phyloP scores from a whole-genome alignment of 805 yeast species.

The Ogataea trehalophila region DNA sequence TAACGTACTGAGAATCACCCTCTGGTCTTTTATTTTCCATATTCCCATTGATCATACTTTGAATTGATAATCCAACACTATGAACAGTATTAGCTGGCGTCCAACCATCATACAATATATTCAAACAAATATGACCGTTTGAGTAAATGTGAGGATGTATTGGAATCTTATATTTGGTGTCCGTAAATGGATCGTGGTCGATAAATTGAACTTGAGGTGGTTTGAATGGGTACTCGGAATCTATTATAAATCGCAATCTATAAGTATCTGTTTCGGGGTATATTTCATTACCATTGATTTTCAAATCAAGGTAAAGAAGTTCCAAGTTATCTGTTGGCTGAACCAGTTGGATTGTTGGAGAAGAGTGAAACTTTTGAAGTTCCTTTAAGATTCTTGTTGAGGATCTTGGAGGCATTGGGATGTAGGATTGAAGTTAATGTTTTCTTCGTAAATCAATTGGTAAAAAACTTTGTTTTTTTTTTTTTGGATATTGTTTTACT shows the following conservation, averaged over 20 bases:
- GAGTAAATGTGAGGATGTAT: slow-evolving; percentile 71
- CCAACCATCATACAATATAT: slow-evolving; percentile 63
- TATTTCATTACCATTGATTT: slow-evolving; percentile 31
- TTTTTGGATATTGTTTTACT: too few relatives aligned
- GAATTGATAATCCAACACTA: slow-evolving; percentile 50
- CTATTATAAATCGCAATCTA: slow-evolving; percentile 39
- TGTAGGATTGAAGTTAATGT: too few relatives aligned
- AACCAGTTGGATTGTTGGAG: slow-evolving; percentile 8
- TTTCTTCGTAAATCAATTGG: too few relatives aligned
- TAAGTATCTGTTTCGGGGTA: slow-evolving; percentile 34
- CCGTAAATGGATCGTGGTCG: slow-evolving; percentile 13
- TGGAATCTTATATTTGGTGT: slow-evolving; percentile 38
- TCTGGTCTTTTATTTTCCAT: slow-evolving; percentile 45
- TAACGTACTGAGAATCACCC: slow-evolving; percentile 47
- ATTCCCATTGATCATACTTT: slow-evolving; percentile 58
- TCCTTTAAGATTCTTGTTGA: slow-evolving; percentile 17
- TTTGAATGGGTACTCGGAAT: slow-evolving; percentile 49
- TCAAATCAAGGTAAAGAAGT: slow-evolving; percentile 34
- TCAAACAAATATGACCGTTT: slow-evolving; percentile 75
- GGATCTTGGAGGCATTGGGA: slow-evolving; percentile 9
- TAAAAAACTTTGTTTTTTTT: too few relatives aligned
- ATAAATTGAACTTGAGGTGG: slow-evolving; percentile 56
- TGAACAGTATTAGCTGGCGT: slow-evolving; percentile 55
- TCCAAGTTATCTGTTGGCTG: slow-evolving; percentile 12
- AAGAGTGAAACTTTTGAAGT: slow-evolving; percentile 12